Conservation (phyloP, 2,329 filamentous ascomycete species). For the Anthostomella pinea region DNA sequence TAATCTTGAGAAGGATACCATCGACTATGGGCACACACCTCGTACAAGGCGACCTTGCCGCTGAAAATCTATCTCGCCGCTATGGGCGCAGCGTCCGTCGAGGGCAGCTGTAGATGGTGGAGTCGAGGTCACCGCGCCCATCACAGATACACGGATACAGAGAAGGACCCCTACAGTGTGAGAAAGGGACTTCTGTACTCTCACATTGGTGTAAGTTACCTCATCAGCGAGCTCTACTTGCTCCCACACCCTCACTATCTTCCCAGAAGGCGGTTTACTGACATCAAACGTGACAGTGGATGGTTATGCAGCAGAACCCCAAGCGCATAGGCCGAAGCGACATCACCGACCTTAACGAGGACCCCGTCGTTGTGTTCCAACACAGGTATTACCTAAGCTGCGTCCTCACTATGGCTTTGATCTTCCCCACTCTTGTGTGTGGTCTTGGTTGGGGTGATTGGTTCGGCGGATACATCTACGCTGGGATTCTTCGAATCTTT, state of each 20-base stretch:
- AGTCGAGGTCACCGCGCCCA: conserved; percentile 48
- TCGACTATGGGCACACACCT: conserved; percentile 42
- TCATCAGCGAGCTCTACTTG: no score
- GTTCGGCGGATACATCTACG: conserved; percentile 48
- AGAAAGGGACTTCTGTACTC: conserved; percentile 50
- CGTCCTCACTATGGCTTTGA: conserved; percentile 44
- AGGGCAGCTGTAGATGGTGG: conserved; percentile 51
- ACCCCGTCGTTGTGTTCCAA: conserved; percentile 48
- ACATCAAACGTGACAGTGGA: no score
- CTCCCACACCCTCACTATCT: no score
- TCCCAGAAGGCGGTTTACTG: no score
- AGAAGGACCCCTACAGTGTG: conserved; percentile 51
- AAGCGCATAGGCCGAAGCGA: conserved; percentile 50
- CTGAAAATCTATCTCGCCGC: conserved; percentile 46
- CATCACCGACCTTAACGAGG: conserved; percentile 49
- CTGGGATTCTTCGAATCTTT: conserved; percentile 49
- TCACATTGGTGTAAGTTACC: conserved; percentile 46
- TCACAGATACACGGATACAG: conserved; percentile 51
- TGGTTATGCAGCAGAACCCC: conserved; percentile 54
- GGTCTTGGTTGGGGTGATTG: conserved; percentile 48
- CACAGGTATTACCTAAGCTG: conserved; percentile 47
- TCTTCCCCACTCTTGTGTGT: conserved; percentile 46
- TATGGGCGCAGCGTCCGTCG: conserved; percentile 45
- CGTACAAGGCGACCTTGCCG: conserved; percentile 42
- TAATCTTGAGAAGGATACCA: conserved; percentile 31